These are phyloP conservation scores for Tephrocybe sp. DNA, from an alignment of 768 basidiomycete species.

Conservation along the genomic window DNA sequence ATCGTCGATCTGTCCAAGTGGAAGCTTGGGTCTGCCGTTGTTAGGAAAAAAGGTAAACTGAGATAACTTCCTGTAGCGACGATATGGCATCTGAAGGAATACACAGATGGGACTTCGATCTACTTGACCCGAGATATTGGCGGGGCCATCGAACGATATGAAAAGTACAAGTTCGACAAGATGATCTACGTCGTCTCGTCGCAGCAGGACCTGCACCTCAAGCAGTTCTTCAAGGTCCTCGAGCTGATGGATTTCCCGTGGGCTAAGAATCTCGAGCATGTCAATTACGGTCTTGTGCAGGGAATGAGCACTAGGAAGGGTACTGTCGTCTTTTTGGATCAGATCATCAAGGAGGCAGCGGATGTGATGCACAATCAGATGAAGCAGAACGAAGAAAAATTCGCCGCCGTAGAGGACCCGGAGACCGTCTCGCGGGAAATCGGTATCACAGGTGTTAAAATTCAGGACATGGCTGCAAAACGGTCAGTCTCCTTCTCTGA, in stretches of 20 bases:
- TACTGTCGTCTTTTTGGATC: conserved; percentile 91
- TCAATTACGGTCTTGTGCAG: conserved; percentile 89
- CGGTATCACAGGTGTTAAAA: conserved; percentile 94
- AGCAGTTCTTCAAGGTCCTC: conserved; percentile 93
- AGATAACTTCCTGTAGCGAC: background rate
- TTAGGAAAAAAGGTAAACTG: conserved; percentile 75
- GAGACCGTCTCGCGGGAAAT: conserved; percentile 76
- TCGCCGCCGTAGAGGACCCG: conserved; percentile 83
- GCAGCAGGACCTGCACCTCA: conserved; percentile 82
- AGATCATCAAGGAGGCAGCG: conserved; percentile 87
- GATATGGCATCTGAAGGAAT: background rate
- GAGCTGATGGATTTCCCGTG: conserved; percentile 87
- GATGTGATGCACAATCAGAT: conserved; percentile 96
- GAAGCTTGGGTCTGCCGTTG: conserved; percentile 89
- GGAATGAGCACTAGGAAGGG: conserved; percentile 96
- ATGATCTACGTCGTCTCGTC: conserved; percentile 94
- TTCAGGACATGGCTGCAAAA: conserved; percentile 96
- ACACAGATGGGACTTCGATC: conserved; percentile 85
- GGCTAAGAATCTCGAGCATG: conserved; percentile 79
- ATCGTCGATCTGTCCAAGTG: conserved; percentile 84
- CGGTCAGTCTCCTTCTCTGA: conserved; percentile 46
- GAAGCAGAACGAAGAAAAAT: conserved; percentile 92
- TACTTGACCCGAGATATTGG: conserved; percentile 96
- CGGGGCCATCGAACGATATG: conserved; percentile 88
- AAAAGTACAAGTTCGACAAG: conserved; percentile 81